Percentiles rank a stretch among this genome's conserved stretches.
Conservation (phyloP, 202 grass and related monocot genomes). For the Dendrocalamus latiflorus region DNA sequence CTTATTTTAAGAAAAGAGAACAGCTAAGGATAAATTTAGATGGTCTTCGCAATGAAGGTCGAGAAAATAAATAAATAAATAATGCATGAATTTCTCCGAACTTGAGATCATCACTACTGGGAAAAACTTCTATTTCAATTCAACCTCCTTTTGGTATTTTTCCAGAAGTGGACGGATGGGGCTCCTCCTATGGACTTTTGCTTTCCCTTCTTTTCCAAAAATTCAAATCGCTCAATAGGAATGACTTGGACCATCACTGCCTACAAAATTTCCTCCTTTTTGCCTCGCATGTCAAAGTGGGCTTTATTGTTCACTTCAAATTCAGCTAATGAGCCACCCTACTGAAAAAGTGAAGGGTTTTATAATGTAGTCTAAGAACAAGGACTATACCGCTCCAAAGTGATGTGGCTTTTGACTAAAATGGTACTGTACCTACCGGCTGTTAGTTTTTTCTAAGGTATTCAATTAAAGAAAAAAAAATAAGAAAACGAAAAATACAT, state of each 20-base stretch:
- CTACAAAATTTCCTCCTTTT: background rate
- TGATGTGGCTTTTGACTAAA: no score
- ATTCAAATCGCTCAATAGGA: background rate
- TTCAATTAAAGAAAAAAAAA: no score
- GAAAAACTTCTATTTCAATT: background rate
- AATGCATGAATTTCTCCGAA: background rate
- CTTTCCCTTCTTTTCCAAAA: background rate
- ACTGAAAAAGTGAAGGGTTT: background rate
- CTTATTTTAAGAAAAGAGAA: background rate
- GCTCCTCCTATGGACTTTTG: background rate
- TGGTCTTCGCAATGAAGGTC: background rate
- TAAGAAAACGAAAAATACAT: no score
- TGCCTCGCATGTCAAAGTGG: background rate
- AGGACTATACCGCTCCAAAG: no score
- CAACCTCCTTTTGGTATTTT: background rate
- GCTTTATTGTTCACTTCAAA: background rate
- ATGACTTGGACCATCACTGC: background rate
- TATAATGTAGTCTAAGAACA: slow-evolving; percentile 1
- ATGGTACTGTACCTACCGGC: no score
- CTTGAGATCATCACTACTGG: background rate
- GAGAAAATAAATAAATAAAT: no score
- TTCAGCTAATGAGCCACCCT: background rate
- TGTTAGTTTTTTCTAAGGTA: no score
- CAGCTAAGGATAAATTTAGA: background rate
- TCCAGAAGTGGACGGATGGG: background rate